These are phyloP conservation scores for Verticillium nonalfalfae DNA, from an alignment of 2,329 filamentous ascomycete species.

Conservation along the genomic window DNA sequence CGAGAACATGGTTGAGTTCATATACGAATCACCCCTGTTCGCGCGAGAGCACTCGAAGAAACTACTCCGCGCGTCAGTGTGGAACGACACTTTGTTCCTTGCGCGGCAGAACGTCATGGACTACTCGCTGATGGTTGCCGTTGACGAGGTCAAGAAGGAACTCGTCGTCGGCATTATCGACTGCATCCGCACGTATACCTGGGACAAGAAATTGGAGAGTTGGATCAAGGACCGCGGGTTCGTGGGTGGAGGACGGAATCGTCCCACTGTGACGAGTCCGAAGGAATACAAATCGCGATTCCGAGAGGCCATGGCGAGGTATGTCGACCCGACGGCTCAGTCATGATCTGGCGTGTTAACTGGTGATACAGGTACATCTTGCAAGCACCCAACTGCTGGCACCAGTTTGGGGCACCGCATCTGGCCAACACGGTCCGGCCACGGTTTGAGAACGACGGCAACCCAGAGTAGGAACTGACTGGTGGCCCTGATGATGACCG, in stretches of 20 bases:
- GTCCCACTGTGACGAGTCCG: slow-evolving; percentile 92
- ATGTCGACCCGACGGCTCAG: slow-evolving; percentile 29
- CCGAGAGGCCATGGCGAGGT: slow-evolving; percentile 91
- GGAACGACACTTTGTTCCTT: slow-evolving; percentile 95
- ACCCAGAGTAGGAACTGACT: not conserved
- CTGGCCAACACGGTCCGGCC: slow-evolving; percentile 8
- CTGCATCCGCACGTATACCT: slow-evolving; percentile 96
- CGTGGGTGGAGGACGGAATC: slow-evolving; percentile 66
- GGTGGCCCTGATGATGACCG: not conserved
- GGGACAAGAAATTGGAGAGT: slow-evolving; percentile 99
- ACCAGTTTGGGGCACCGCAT: slow-evolving; percentile 48
- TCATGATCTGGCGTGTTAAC: slow-evolving; percentile 4
- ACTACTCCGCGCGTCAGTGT: slow-evolving; percentile 82
- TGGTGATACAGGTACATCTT: slow-evolving; percentile 55
- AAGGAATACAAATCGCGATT: slow-evolving; percentile 98
- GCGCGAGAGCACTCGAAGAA: slow-evolving; percentile 95
- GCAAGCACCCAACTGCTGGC: slow-evolving; percentile 71
- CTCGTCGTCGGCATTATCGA: slow-evolving; percentile 97
- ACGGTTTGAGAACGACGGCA: slow-evolving; percentile 9
- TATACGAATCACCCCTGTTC: slow-evolving; percentile 94
- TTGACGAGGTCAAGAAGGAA: slow-evolving; percentile 84
- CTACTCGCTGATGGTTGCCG: slow-evolving; percentile 96
- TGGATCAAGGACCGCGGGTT: slow-evolving; percentile 98
- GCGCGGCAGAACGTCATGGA: slow-evolving; percentile 98
- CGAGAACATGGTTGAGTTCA: slow-evolving; percentile 99